Evolutionary conservation across 371 early-diverging fungal species (phyloP).

Genomic region (Mucor circinelloides): DNA sequence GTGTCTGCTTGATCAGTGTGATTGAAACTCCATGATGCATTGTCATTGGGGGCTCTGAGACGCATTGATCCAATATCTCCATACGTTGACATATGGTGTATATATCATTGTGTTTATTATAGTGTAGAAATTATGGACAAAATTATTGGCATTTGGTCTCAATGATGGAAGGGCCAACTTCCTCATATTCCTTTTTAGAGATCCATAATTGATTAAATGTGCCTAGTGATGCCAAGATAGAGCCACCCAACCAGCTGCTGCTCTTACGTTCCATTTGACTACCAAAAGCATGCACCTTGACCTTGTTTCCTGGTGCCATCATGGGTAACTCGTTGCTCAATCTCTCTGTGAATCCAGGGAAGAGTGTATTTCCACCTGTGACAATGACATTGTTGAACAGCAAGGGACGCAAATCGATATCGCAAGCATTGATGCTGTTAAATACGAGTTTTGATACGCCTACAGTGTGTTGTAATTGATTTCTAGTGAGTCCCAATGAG

Average conservation of each 20-base stretch:
- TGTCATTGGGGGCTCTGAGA: no score
- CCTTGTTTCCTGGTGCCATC: slow-evolving; percentile 68
- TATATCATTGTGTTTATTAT: neutral
- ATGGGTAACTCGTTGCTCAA: slow-evolving; percentile 72
- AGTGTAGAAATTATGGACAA: neutral
- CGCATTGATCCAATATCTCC: no score
- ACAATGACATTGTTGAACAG: slow-evolving; percentile 82
- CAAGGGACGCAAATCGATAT: slow-evolving; percentile 84
- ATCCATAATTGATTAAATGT: slow-evolving; percentile 98
- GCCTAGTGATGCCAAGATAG: slow-evolving; percentile 92
- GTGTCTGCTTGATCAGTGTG: neutral
- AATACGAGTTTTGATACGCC: slow-evolving; percentile 73
- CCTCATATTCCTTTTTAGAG: slow-evolving; percentile 86
- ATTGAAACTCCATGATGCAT: neutral
- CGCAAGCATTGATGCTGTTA: slow-evolving; percentile 74
- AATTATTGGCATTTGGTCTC: slow-evolving; percentile 78
- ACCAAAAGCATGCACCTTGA: slow-evolving; percentile 80
- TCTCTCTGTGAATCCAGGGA: slow-evolving; percentile 89
- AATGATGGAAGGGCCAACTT: slow-evolving; percentile 79
- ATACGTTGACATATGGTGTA: no score
- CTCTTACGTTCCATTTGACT: slow-evolving; percentile 83
- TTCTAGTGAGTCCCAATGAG: slow-evolving; percentile 31
- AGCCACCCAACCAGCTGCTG: slow-evolving; percentile 96
- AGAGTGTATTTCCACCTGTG: slow-evolving; percentile 88
- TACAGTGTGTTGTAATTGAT: slow-evolving; percentile 42